Evolutionary conservation across 2,329 filamentous ascomycete species (phyloP).

Genomic region (Phialocephala subalpina): DNA sequence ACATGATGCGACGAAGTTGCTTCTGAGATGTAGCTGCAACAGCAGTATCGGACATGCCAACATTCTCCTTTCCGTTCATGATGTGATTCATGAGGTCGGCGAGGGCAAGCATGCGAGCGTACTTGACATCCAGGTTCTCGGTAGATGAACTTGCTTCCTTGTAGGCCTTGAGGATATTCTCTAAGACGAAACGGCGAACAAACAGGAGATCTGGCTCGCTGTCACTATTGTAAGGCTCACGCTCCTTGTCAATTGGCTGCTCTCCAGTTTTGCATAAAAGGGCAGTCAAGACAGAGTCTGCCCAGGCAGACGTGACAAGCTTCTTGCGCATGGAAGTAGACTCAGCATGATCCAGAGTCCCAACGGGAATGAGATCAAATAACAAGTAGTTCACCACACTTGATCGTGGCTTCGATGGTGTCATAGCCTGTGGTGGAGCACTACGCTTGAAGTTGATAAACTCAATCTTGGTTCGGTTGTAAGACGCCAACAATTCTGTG

Average conservation of each 20-base stretch:
- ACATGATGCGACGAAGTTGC: conserved; percentile 94
- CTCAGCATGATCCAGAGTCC: conserved; percentile 74
- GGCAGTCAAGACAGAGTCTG: conserved; percentile 85
- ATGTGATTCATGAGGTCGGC: conserved; percentile 94
- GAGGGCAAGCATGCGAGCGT: conserved; percentile 85
- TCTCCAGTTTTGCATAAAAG: conserved; percentile 90
- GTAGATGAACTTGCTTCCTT: conserved; percentile 83
- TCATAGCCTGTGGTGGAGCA: conserved; percentile 78
- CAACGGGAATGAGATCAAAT: conserved; percentile 74
- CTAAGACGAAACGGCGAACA: conserved; percentile 92
- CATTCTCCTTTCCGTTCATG: conserved; percentile 80
- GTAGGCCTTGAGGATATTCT: conserved; percentile 91
- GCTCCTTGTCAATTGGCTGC: conserved; percentile 64
- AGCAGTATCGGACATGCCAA: conserved; percentile 52
- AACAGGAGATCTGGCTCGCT: conserved; percentile 87
- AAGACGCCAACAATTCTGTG: conserved; percentile 88
- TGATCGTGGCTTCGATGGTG: conserved; percentile 92
- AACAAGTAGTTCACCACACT: conserved; percentile 94
- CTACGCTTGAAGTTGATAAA: conserved; percentile 99
- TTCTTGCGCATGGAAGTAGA: conserved; percentile 84
- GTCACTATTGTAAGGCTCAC: conserved; percentile 70
- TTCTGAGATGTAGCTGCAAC: conserved; percentile 68
- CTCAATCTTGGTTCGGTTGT: conserved; percentile 94
- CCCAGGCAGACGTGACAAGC: conserved; percentile 82
- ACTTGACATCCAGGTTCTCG: conserved; percentile 85